Base-by-base conservation (phyloP, 2,329 filamentous ascomycete species). In the Clonostachys rhizophaga region DNA sequence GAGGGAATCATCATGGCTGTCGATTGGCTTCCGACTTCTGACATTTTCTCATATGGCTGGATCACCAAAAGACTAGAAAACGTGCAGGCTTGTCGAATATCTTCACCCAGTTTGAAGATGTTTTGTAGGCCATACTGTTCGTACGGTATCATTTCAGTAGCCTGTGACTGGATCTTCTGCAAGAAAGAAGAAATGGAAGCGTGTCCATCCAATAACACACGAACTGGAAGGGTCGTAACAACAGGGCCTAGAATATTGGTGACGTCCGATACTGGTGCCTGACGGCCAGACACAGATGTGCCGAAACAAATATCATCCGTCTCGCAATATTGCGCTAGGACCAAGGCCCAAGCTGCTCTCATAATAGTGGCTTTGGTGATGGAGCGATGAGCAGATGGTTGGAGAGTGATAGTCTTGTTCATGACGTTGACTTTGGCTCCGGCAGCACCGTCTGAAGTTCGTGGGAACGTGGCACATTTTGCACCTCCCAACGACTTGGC, bases 71-170 rank as follows among this genome's bases (percentile, higher is more conserved):
- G 47, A 16, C 44, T 47, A 8, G 40, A 42, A 20, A 52, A 52
- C 8, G 46, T 40, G 39, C 45, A 46, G 5, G 48, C 50, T 12
- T 42, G 44, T 17, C 36, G 44, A 13, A 47, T 40, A 11, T 46
- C 42, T 34, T 43, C n/a, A 36, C 48, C 45, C 2, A 52, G 34
- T 10, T 43, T 45, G 20, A 39, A 36, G 75, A 40, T 50, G 43
- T 59, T 52, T 14, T 57, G 53, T 5, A 64, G 48, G 18, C 57
- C 56, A 16, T 56, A 47, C n/a, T 61, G 50, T 43, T 57, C 62
- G 37, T 44, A 51, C 4, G 50, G 48, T 6, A 55, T 49, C 52
- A 54, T 54, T 42, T 61, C 56, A 18, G 49, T 42, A 12, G 52
- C 46, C 40, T 48, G 50, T 12, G 49, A 45, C 50, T 62, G 58